Percentiles rank a stretch among this genome's conserved stretches.
Evolutionary conservation across 2,329 filamentous ascomycete species (phyloP).

Genomic region (Fusarium cyanostomum): DNA sequence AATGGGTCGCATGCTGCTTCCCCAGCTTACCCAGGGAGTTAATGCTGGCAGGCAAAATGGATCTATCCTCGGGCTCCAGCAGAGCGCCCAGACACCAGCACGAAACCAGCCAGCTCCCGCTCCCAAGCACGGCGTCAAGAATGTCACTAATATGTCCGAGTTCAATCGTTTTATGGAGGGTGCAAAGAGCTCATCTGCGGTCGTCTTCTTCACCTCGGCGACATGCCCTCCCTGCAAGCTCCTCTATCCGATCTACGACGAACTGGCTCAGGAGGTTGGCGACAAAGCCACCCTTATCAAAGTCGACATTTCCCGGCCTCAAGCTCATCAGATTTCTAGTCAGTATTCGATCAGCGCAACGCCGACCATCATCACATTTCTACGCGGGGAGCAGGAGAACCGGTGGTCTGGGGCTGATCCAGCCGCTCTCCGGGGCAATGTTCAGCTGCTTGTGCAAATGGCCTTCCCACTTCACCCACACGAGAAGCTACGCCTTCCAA

Average conservation of each 20-base stretch:
- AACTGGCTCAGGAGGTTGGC: conserved; percentile 78
- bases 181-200: conserved; percentile 74
- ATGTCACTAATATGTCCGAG: conserved; percentile 59
- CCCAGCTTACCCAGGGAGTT: conserved; percentile 68
- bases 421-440: conserved; percentile 72
- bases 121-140: conserved; percentile 60
- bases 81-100: conserved; percentile 44
- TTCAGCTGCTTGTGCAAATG: conserved; percentile 78
- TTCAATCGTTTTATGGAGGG: conserved; percentile 56
- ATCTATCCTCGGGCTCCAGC: conserved; percentile 63
- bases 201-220: conserved; percentile 92
- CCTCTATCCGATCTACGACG: conserved; percentile 83
- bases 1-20: conserved; percentile 86
- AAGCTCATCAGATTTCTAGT: conserved; percentile 69
- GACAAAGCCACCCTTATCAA: conserved; percentile 79
- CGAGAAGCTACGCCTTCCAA: conserved; percentile 74
- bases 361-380: conserved; percentile 88
- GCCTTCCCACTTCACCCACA: conserved; percentile 82
- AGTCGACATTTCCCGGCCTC: conserved; percentile 76
- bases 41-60: conserved; percentile 60
- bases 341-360: conserved; percentile 78
- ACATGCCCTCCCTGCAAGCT: conserved; percentile 87
- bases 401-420: conserved; percentile 84
- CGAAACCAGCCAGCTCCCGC: conserved; percentile 24
- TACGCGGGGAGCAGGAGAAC: conserved; percentile 78